phyloP scores from a whole-genome alignment of 2,329 filamentous ascomycete species.

The Penicillium sumatraense region DNA sequence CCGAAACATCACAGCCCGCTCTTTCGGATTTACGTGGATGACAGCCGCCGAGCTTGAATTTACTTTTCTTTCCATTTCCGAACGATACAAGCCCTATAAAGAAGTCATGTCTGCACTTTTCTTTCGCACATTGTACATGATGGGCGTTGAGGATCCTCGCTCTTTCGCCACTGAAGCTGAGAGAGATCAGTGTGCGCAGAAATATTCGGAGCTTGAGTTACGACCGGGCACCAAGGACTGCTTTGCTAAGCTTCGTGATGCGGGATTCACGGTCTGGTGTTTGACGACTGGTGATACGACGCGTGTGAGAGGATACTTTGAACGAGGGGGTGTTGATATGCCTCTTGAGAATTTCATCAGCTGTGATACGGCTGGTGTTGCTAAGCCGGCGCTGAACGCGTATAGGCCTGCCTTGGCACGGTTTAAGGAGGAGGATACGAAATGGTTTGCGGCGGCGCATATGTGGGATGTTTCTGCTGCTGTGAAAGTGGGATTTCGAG shows the following conservation, averaged over 20 bases:
- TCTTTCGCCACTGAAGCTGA: conserved; percentile 46
- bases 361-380: conserved; percentile 55
- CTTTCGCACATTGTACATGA: conserved; percentile 49
- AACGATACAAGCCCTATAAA: conserved; percentile 46
- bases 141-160: conserved; percentile 46
- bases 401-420: conserved; percentile 52
- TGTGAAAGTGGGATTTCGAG: conserved; percentile 55
- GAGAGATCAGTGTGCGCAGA: conserved; percentile 40
- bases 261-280: conserved; percentile 59
- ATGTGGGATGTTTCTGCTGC: conserved; percentile 64
- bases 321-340: conserved; percentile 54
- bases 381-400: conserved; percentile 55
- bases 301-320: conserved; percentile 59
- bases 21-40: conserved; percentile 52
- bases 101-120: conserved; percentile 47
- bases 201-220: conserved; percentile 40
- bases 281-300: conserved; percentile 58
- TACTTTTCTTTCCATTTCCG: conserved; percentile 50
- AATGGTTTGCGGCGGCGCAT: conserved; percentile 64
- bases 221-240: conserved; percentile 43
- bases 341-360: conserved; percentile 56
- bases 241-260: conserved; percentile 47
- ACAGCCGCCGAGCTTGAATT: conserved; percentile 51
- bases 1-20: conserved; percentile 40
- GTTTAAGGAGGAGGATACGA: conserved; percentile 45